phyloP scores from a whole-genome alignment of 2,329 filamentous ascomycete species.

The Sporothrix brunneoviolacea region DNA sequence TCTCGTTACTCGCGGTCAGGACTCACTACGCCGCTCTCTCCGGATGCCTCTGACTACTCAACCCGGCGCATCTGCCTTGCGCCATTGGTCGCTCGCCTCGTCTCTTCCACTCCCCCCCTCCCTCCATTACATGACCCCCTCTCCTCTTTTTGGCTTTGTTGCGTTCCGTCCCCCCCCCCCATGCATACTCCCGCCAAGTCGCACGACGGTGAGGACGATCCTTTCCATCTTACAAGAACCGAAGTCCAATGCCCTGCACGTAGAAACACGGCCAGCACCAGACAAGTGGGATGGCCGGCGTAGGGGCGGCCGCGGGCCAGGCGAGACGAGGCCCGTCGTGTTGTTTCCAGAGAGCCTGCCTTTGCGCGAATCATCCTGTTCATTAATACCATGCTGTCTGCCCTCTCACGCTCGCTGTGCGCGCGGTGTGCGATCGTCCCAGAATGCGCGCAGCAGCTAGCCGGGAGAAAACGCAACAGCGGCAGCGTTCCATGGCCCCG shows the following conservation, averaged over 20 bases:
- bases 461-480: background rate
- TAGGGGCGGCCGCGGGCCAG: background rate
- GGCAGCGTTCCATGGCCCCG: background rate
- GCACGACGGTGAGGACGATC: constrained; percentile 9
- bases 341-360: background rate
- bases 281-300: background rate
- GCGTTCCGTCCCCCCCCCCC: background rate
- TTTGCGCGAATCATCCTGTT: background rate
- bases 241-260: background rate
- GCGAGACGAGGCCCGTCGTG: background rate
- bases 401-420: background rate
- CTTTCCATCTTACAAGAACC: background rate
- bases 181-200: constrained; percentile 9
- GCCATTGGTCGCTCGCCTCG: constrained; percentile 9
- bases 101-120: background rate
- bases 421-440: background rate
- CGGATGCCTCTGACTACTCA: background rate
- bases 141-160: background rate
- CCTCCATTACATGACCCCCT: background rate
- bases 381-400: background rate
- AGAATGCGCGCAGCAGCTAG: constrained; percentile 6
- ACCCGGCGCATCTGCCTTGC: constrained; percentile 10
- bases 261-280: background rate
- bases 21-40: too few species aligned
- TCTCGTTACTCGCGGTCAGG: constrained; percentile 2